Percentiles rank a stretch among this genome's conserved stretches.
Conservation (phyloP, 345 rosid species). For the Linum tenue region DNA sequence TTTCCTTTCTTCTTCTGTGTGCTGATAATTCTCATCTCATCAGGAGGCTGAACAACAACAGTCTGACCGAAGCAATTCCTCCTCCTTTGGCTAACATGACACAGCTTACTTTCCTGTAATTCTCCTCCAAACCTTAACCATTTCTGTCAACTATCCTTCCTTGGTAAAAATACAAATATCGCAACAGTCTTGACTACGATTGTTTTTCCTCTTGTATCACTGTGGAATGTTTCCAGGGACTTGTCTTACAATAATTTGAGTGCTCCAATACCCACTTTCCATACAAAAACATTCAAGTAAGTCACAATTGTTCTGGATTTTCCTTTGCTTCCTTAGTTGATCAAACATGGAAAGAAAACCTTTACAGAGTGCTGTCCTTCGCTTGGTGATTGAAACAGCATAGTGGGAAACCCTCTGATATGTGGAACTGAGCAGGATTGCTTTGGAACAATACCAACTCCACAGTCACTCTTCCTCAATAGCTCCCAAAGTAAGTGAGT, state of each 20-base stretch:
- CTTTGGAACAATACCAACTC: slow-evolving; percentile 41
- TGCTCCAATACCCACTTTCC: slow-evolving; percentile 29
- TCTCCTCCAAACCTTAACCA: slow-evolving; percentile 12
- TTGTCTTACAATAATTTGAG: slow-evolving; percentile 36
- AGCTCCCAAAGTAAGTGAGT: slow-evolving; percentile 44
- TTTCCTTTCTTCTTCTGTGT: too few relatives aligned
- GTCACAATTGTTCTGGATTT: slow-evolving; percentile 18
- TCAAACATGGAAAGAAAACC: slow-evolving; percentile 2
- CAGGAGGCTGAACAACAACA: slow-evolving; percentile 81
- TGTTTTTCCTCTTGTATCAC: not conserved
- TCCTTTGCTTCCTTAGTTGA: slow-evolving; percentile 4
- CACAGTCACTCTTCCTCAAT: slow-evolving; percentile 34
- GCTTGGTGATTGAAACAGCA: slow-evolving; percentile 31
- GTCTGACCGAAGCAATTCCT: slow-evolving; percentile 64
- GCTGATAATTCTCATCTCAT: slow-evolving; percentile 15
- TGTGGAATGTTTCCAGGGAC: slow-evolving; percentile 22
- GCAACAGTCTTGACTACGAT: not conserved
- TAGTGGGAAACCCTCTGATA: slow-evolving; percentile 73
- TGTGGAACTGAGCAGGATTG: slow-evolving; percentile 69
- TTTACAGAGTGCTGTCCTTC: not conserved
- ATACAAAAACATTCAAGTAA: slow-evolving; percentile 37
- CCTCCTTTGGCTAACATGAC: slow-evolving; percentile 60
- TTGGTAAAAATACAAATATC: too few relatives aligned
- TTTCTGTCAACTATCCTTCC: too few relatives aligned
- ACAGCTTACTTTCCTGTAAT: slow-evolving; percentile 73